Base-by-base conservation (phyloP, 179 eudicot species). In the Amaranthus tricolor region DNA sequence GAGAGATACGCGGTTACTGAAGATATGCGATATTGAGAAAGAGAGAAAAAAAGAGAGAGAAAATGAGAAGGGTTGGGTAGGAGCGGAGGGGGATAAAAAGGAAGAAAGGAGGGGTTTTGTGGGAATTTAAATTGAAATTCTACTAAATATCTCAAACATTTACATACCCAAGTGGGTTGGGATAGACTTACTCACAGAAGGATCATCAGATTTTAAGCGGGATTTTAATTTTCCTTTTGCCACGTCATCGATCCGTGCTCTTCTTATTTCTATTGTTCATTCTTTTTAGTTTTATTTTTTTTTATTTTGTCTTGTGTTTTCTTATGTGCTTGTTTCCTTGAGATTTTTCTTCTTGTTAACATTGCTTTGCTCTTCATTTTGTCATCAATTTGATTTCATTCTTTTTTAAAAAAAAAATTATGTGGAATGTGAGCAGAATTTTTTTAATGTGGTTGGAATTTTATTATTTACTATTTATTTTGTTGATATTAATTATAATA, bases 41-140 rank as follows among this genome's bases (percentile, higher is more conserved):
- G 40, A 14, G 48, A 10, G 72, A 53, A 4, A 12, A 19, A 11
- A 0, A 15, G 74, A 57, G 74, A 65, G 64, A 56, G 49, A 47
- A 19, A 47, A n/a, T 40, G 21, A 0, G 49, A 5, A 63, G 62
- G 15, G 54, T 55, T 59, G 15, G 45, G 49, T 12, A 44, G 63
- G 17, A 62, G 12, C 14, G 58, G 43, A 62, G 45, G 53, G 77
- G 68, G 74, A 72, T 67, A 60, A 76, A 73, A 70, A 79, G 58
- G 63, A 53, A 48, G 62, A 52, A 20, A 77, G 64, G 55, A 13
- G 40, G 74, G 79, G 72, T 72, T 52, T 65, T 11, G 74, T 71
- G 70, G 82, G 79, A 76, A 84, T 76, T 70, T 76, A 74, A 49
- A 74, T 60, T 52, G 19, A 16, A 55, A 72, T 76, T 62, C 64